phyloP scores from a whole-genome alignment of 2,329 filamentous ascomycete species.

The Colletotrichum kahawae region DNA sequence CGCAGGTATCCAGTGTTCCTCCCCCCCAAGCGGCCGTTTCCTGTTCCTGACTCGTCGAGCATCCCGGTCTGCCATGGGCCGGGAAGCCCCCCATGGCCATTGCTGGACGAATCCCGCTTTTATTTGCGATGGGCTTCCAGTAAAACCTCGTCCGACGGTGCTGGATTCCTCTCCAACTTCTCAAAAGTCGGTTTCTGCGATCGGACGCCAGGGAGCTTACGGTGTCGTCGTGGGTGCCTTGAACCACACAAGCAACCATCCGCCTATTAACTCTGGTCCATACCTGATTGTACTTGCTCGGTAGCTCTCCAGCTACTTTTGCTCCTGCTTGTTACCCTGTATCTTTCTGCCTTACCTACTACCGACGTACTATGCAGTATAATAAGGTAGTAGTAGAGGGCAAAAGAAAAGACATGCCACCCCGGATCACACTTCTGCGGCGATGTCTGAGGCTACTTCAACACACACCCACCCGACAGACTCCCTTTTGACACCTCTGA shows the following conservation, averaged over 20 bases:
- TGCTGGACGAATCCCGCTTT: slow-evolving; percentile 20
- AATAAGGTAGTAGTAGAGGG: neutral
- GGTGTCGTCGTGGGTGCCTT: slow-evolving; percentile 9
- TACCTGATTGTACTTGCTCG: neutral
- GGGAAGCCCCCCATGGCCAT: neutral
- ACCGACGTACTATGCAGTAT: neutral
- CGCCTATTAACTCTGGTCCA: neutral
- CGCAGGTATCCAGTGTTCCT: neutral
- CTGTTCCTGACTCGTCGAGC: slow-evolving; percentile 21
- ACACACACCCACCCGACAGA: slow-evolving; percentile 17
- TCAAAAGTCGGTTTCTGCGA: slow-evolving; percentile 17
- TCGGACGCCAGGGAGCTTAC: slow-evolving; percentile 19
- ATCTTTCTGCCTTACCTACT: neutral
- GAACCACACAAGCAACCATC: neutral
- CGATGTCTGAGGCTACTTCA: slow-evolving; percentile 20
- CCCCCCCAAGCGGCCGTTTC: slow-evolving; percentile 21
- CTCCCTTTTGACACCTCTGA: slow-evolving; percentile 21
- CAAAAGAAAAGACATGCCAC: slow-evolving; percentile 6
- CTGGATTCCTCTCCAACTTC: slow-evolving; percentile 11
- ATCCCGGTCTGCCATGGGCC: slow-evolving; percentile 6
- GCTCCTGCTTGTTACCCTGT: neutral
- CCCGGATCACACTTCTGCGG: slow-evolving; percentile 19
- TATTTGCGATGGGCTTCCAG: slow-evolving; percentile 17
- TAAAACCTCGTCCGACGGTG: slow-evolving; percentile 4
- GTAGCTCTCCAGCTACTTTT: neutral